Evolutionary conservation across 2,329 filamentous ascomycete genomes (phyloP).

Genomic region (Ilyonectria mors-panacis): DNA sequence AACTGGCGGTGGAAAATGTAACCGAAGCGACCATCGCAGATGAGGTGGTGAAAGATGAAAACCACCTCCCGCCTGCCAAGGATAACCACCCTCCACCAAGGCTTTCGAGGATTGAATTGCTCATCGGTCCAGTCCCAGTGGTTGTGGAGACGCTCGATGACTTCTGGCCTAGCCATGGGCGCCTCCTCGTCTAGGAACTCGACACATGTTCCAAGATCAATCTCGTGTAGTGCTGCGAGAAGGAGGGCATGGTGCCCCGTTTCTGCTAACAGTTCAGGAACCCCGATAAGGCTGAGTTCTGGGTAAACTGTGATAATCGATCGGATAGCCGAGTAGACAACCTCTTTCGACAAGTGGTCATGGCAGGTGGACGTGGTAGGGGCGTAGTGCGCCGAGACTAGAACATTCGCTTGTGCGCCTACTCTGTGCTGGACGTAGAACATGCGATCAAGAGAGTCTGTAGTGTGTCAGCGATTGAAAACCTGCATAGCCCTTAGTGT

Average conservation of each 20-base stretch:
- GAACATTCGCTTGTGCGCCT: slow-evolving; percentile 37
- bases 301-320: slow-evolving; percentile 26
- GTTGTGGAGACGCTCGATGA: slow-evolving; percentile 35
- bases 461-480: background rate
- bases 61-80: slow-evolving; percentile 28
- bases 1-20: slow-evolving; percentile 33
- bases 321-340: slow-evolving; percentile 22
- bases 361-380: background rate
- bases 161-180: background rate
- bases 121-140: slow-evolving; percentile 34
- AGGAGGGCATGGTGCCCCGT: slow-evolving; percentile 14
- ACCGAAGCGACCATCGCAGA: slow-evolving; percentile 34
- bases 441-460: slow-evolving; percentile 35
- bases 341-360: slow-evolving; percentile 5
- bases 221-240: slow-evolving; percentile 28
- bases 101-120: slow-evolving; percentile 14
- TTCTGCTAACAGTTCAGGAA: slow-evolving; percentile 5
- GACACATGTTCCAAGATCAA: slow-evolving; percentile 36
- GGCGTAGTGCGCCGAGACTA: slow-evolving; percentile 38
- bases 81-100: slow-evolving; percentile 37
- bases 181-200: slow-evolving; percentile 16
- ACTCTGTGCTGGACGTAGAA: slow-evolving; percentile 39
- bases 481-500: background rate
- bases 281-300: slow-evolving; percentile 24
- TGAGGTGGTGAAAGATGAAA: slow-evolving; percentile 39